These are phyloP conservation scores for Symmetrospora coprosmae DNA, from an alignment of 768 basidiomycete species.

Conservation along the genomic window DNA sequence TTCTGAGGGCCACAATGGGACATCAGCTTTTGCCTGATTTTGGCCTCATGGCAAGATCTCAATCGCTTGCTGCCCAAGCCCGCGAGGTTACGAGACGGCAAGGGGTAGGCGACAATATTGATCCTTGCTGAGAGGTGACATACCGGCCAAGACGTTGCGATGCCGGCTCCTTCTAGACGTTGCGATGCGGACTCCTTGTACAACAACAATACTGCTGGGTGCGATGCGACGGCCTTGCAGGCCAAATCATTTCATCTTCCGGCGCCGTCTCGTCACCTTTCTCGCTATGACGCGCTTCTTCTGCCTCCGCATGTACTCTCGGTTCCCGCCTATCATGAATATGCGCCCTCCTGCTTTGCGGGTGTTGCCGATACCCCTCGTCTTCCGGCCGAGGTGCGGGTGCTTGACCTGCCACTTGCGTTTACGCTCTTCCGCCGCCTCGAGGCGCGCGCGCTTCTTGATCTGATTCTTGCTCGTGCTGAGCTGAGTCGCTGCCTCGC, in stretches of 20 bases:
- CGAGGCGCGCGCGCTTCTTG: neutral
- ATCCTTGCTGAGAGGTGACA: too few relatives aligned
- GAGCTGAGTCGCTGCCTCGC: neutral
- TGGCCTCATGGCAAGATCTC: too few relatives aligned
- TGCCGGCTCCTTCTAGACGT: too few relatives aligned
- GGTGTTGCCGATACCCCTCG: neutral
- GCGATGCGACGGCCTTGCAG: too few relatives aligned
- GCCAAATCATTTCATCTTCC: constrained; percentile 18
- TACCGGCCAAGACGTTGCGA: too few relatives aligned
- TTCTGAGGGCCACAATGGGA: neutral
- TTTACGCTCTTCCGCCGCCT: neutral
- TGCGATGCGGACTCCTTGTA: too few relatives aligned
- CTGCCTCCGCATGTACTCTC: neutral
- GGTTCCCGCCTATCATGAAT: constrained; percentile 18
- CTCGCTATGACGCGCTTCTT: constrained; percentile 13
- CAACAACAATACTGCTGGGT: too few relatives aligned
- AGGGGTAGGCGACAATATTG: too few relatives aligned
- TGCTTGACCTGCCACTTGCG: constrained; percentile 3
- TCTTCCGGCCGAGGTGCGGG: neutral
- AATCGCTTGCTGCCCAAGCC: too few relatives aligned
- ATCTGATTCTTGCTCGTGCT: constrained; percentile 23
- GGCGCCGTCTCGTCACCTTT: constrained; percentile 4
- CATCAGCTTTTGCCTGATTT: neutral
- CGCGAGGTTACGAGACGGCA: too few relatives aligned
- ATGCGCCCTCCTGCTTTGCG: neutral